Conservation (phyloP, 306 rosid genomes). For the Vigna nakashimae region DNA sequence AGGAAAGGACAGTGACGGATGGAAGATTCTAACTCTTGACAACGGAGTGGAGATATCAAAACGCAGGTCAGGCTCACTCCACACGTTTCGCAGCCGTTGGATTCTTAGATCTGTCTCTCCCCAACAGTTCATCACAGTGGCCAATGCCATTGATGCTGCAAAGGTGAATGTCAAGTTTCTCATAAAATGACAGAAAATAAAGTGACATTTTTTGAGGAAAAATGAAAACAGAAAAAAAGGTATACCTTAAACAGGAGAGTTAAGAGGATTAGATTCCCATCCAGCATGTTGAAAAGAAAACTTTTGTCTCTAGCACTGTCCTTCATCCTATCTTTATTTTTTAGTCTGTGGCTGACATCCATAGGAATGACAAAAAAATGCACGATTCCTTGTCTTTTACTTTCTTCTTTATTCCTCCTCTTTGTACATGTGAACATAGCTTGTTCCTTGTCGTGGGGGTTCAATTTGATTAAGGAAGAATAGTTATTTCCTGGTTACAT, state of each 20-base stretch:
- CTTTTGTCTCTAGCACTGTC: constrained; percentile 48
- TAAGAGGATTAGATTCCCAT: constrained; percentile 40
- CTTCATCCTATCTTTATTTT: constrained; percentile 25
- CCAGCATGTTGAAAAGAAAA: constrained; percentile 43
- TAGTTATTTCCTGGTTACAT: not conserved
- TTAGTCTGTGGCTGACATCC: constrained; percentile 28
- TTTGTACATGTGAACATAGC: not conserved
- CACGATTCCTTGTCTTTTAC: constrained; percentile 36
- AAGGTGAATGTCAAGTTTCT: constrained; percentile 55
- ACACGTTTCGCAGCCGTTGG: constrained; percentile 85
- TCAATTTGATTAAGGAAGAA: not conserved
- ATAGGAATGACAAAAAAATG: constrained; percentile 27
- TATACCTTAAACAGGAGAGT: constrained; percentile 2
- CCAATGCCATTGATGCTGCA: constrained; percentile 93
- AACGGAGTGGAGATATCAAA: constrained; percentile 86
- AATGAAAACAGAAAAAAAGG: not conserved
- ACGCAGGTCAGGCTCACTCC: constrained; percentile 75
- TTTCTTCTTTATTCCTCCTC: not conserved
- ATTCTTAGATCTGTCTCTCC: constrained; percentile 73
- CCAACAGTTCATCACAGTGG: constrained; percentile 78
- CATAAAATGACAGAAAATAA: constrained; percentile 2
- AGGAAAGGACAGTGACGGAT: constrained; percentile 56
- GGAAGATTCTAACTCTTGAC: constrained; percentile 72
- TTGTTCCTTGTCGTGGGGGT: not conserved
- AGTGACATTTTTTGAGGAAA: not conserved